Conservation (phyloP, 2,329 filamentous ascomycete species). For the Colletotrichum graminicola region DNA sequence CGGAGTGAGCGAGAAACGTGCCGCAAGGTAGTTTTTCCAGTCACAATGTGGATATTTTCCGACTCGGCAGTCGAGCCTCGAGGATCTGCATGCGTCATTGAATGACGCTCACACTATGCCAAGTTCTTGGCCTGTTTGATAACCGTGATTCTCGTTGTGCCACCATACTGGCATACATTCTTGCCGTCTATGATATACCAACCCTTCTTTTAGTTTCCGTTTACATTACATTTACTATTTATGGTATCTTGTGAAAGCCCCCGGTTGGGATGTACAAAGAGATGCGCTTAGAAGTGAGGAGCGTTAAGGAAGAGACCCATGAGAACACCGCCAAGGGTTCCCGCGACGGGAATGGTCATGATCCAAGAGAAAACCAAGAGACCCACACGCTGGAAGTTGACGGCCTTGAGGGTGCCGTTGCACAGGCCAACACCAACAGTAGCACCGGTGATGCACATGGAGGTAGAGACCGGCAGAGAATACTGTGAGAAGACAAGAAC, state of each 20-base stretch:
- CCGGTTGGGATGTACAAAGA: neutral
- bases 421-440: constrained; percentile 83
- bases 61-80: neutral
- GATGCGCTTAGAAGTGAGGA: constrained; percentile 45
- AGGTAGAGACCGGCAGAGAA: constrained; percentile 80
- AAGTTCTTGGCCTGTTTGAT: neutral
- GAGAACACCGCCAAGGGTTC: constrained; percentile 55
- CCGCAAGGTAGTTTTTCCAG: neutral
- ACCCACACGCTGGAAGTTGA: constrained; percentile 81
- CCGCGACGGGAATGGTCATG: constrained; percentile 59
- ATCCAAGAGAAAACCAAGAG: constrained; percentile 77
- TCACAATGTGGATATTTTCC: neutral
- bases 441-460: constrained; percentile 84
- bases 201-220: constrained; percentile 1
- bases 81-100: neutral
- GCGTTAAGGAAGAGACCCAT: constrained; percentile 58
- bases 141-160: neutral
- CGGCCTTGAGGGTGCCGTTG: constrained; percentile 77
- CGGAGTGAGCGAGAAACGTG: neutral
- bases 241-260: constrained; percentile 20
- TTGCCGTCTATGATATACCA: constrained; percentile 17
- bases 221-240: constrained; percentile 33
- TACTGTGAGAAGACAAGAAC: constrained; percentile 82
- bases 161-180: neutral
- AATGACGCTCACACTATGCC: neutral